Evolutionary conservation across 306 rosid species (phyloP).

Genomic region (Carpinus fangiana): DNA sequence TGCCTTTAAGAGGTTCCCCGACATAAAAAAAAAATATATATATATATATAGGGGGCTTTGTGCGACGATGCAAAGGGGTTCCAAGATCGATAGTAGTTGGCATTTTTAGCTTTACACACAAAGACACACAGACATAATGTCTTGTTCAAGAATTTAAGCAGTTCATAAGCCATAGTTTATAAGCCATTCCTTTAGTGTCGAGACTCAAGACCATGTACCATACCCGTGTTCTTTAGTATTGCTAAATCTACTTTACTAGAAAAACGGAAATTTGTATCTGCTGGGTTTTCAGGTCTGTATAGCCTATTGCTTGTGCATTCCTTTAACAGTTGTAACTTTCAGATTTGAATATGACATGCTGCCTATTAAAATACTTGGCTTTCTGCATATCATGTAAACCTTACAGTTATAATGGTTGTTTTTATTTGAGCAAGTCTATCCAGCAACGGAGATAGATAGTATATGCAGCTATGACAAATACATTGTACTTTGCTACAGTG

Average conservation of each 20-base stretch:
- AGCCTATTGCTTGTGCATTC: neutral
- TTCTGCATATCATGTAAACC: neutral
- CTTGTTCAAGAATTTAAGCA: too few relatives aligned
- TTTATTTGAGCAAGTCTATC: neutral
- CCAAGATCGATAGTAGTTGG: neutral
- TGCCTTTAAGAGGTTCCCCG: too few relatives aligned
- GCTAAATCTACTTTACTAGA: neutral
- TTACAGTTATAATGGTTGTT: neutral
- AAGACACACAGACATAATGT: too few relatives aligned
- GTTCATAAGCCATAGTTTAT: too few relatives aligned
- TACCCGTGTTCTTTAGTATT: neutral
- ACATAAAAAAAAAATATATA: too few relatives aligned
- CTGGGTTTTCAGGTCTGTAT: neutral
- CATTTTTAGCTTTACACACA: too few relatives aligned
- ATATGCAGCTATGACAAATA: conserved; percentile 20
- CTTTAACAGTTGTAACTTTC: neutral
- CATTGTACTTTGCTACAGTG: conserved; percentile 54
- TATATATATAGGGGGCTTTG: neutral
- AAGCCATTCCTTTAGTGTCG: too few relatives aligned
- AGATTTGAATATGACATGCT: neutral
- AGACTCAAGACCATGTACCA: neutral
- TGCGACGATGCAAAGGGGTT: neutral
- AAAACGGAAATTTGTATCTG: neutral
- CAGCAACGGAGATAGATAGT: conserved; percentile 3
- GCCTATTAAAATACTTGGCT: neutral